Evolutionary conservation across 2,329 filamentous ascomycete genomes (phyloP).

Genomic region (Nigrospora osmanthi): DNA sequence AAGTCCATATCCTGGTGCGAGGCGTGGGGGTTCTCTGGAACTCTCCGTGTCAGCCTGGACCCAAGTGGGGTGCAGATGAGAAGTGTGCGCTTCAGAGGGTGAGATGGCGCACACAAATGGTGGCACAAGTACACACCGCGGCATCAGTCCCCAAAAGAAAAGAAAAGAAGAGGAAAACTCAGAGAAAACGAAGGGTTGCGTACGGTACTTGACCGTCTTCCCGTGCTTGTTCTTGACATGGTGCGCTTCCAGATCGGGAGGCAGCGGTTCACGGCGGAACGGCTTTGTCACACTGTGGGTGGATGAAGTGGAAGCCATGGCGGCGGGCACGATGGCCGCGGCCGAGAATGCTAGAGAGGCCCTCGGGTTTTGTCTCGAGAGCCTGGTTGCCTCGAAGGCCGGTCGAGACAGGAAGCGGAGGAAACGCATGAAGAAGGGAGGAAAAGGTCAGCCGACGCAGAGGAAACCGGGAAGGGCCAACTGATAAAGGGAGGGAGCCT

Average conservation of each 20-base stretch:
- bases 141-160: neutral
- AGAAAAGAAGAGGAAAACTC: too few species aligned
- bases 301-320: neutral
- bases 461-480: too few species aligned
- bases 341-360: neutral
- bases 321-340: neutral
- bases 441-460: too few species aligned
- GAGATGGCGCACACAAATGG: too few species aligned
- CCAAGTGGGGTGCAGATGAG: constrained; percentile 1
- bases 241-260: constrained; percentile 37
- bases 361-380: neutral
- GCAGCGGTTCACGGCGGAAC: constrained; percentile 18
- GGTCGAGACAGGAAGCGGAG: too few species aligned
- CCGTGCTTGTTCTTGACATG: constrained; percentile 35
- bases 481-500: too few species aligned
- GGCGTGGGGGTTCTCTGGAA: constrained; percentile 2
- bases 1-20: neutral
- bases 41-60: neutral
- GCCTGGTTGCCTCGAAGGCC: too few species aligned
- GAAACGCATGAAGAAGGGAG: too few species aligned
- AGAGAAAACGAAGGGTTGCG: constrained; percentile 29
- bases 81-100: constrained; percentile 6
- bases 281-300: neutral
- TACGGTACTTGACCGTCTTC: constrained; percentile 35
- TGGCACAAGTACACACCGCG: too few species aligned